Conservation (phyloP, 805 yeast genomes). For the Diddensiella santjacobensis region DNA sequence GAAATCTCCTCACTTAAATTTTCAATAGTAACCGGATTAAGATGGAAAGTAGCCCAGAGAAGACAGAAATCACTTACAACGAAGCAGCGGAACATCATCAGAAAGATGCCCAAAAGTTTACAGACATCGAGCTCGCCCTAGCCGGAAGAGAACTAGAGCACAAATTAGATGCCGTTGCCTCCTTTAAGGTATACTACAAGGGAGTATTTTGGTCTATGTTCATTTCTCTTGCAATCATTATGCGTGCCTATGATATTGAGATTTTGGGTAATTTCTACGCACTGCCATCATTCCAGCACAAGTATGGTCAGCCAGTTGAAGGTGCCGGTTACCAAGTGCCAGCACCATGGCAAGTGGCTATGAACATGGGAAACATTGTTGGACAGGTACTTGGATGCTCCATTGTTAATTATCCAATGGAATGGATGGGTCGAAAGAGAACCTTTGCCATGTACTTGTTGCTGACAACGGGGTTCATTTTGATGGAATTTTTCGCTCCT, state of each 20-base stretch:
- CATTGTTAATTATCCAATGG: conserved; percentile 42
- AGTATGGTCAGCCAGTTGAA: conserved; percentile 20
- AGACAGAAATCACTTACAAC: too few relatives aligned
- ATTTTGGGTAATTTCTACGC: conserved; percentile 42
- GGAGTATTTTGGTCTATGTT: conserved; percentile 43
- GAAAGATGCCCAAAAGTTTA: not conserved
- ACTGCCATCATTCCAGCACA: conserved; percentile 14
- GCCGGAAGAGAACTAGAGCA: not conserved
- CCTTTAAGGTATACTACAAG: too few relatives aligned
- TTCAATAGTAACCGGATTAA: too few relatives aligned
- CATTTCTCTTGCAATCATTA: conserved; percentile 41
- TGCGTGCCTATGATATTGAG: conserved; percentile 48
- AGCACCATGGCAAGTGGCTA: conserved; percentile 25
- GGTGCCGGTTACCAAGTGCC: too few relatives aligned
- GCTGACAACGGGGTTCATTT: conserved; percentile 37
- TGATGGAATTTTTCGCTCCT: conserved; percentile 44
- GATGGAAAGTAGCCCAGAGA: too few relatives aligned
- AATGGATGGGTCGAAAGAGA: conserved; percentile 43
- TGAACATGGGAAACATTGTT: conserved; percentile 25
- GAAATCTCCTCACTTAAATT: too few relatives aligned
- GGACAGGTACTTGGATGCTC: conserved; percentile 45
- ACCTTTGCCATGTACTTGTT: conserved; percentile 38
- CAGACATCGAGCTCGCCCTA: not conserved
- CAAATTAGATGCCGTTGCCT: too few relatives aligned
- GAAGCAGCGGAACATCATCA: too few relatives aligned